phyloP scores from a whole-genome alignment of 305 asterid genomes.

The Plantago rigida region DNA sequence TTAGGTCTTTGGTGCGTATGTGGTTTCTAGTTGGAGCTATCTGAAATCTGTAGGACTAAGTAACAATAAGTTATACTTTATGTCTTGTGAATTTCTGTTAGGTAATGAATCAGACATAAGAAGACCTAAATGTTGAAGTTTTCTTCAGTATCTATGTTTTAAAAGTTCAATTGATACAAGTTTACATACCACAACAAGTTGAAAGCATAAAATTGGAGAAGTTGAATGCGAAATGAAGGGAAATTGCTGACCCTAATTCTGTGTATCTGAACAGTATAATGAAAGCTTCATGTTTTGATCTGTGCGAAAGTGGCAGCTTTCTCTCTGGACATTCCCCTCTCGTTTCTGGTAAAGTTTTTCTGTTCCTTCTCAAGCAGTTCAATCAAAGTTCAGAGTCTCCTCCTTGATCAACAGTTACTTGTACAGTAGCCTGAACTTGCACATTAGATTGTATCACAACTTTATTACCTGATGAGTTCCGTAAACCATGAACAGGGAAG shows the following conservation, averaged over 20 bases:
- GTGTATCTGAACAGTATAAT: background rate
- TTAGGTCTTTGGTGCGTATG: background rate
- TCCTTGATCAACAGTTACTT: constrained; percentile 60
- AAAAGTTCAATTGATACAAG: background rate
- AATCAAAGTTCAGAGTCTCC: constrained; percentile 23
- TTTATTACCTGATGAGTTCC: constrained; percentile 45
- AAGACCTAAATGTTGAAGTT: background rate
- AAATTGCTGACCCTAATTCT: background rate
- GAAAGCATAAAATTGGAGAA: background rate
- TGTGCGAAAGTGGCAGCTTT: background rate
- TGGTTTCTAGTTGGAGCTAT: background rate
- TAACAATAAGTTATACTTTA: no score
- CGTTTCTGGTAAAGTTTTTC: background rate
- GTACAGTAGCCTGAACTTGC: constrained; percentile 43
- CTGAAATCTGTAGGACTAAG: background rate
- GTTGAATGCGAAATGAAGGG: background rate
- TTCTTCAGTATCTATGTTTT: background rate
- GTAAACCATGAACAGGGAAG: constrained; percentile 51
- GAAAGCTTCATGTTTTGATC: background rate
- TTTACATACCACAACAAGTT: constrained; percentile 7
- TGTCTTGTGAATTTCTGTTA: background rate
- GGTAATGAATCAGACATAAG: background rate
- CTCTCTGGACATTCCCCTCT: background rate
- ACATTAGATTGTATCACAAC: constrained; percentile 50
- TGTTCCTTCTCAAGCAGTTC: background rate